Evolutionary conservation across 108 stramenopile species (phyloP).

Genomic region (Chaetoceros muelleri): DNA sequence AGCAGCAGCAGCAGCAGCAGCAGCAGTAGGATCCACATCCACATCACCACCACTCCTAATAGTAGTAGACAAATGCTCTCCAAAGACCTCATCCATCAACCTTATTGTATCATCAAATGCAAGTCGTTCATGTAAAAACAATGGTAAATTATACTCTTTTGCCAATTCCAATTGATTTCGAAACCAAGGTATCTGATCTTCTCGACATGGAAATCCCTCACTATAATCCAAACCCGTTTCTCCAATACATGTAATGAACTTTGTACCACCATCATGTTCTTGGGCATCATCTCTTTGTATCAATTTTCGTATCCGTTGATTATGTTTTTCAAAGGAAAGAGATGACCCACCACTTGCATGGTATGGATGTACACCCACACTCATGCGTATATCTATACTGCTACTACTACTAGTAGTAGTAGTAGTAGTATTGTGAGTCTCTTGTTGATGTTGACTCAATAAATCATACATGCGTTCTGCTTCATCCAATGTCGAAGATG

Average conservation of each 20-base stretch:
- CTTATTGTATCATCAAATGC: slow-evolving; percentile 53
- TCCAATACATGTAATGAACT: slow-evolving; percentile 46
- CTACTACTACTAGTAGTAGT: slow-evolving; percentile 15
- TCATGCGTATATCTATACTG: slow-evolving; percentile 22
- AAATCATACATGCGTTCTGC: slow-evolving; percentile 15
- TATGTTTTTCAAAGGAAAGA: slow-evolving; percentile 4
- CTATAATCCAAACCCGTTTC: slow-evolving; percentile 71
- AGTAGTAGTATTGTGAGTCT: no score
- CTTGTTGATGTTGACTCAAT: no score
- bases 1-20: no score
- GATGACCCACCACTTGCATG: slow-evolving; percentile 32
- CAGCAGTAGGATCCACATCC: no score
- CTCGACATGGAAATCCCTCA: slow-evolving; percentile 58
- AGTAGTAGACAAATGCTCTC: no score
- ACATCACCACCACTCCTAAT: no score
- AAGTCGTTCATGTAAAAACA: slow-evolving; percentile 71
- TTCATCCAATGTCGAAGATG: slow-evolving; percentile 58
- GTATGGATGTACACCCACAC: slow-evolving; percentile 76
- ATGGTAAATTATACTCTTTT: slow-evolving; percentile 37
- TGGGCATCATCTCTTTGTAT: neutral
- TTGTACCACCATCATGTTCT: neutral
- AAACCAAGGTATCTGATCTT: slow-evolving; percentile 54
- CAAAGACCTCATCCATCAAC: slow-evolving; percentile 31
- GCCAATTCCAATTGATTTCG: slow-evolving; percentile 49
- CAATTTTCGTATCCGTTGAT: neutral